These are phyloP conservation scores for Colletotrichum echinochloae DNA, from an alignment of 2,329 filamentous ascomycete species.

Conservation along the genomic window DNA sequence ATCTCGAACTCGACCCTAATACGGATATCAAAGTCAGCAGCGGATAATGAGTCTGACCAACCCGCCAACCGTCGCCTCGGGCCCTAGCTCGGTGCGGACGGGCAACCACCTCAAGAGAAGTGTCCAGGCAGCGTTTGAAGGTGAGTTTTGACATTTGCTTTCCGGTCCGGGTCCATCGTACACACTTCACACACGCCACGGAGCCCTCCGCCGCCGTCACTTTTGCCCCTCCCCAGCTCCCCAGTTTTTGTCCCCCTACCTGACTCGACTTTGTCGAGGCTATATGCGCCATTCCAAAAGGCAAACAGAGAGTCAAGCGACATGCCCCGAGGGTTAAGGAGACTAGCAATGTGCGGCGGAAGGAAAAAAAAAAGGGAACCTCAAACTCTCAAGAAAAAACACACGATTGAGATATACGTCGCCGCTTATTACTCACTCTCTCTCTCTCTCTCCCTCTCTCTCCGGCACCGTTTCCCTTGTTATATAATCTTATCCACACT, in stretches of 20 bases:
- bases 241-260: conserved; percentile 31
- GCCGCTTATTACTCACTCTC: conserved; percentile 1
- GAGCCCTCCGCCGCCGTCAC: neutral
- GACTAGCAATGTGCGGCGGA: conserved; percentile 1
- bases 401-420: conserved; percentile 1
- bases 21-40: conserved; percentile 27
- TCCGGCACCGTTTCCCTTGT: conserved; percentile 15
- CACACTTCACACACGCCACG: conserved; percentile 2
- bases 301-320: conserved; percentile 29
- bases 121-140: conserved; percentile 71
- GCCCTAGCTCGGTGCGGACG: conserved; percentile 59
- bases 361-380: neutral
- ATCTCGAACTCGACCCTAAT: conserved; percentile 13
- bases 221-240: neutral
- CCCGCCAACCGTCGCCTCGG: conserved; percentile 63
- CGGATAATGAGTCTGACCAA: conserved; percentile 65
- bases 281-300: conserved; percentile 21
- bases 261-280: conserved; percentile 31
- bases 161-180: conserved; percentile 11
- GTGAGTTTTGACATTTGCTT: conserved; percentile 53
- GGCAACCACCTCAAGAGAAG: conserved; percentile 65
- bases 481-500: conserved; percentile 34
- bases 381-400: neutral
- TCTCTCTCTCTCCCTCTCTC: neutral
- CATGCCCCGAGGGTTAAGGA: conserved; percentile 7